These are phyloP conservation scores for Colletotrichum falcatum DNA, from an alignment of 2,329 filamentous ascomycete genomes.

Conservation along the genomic window DNA sequence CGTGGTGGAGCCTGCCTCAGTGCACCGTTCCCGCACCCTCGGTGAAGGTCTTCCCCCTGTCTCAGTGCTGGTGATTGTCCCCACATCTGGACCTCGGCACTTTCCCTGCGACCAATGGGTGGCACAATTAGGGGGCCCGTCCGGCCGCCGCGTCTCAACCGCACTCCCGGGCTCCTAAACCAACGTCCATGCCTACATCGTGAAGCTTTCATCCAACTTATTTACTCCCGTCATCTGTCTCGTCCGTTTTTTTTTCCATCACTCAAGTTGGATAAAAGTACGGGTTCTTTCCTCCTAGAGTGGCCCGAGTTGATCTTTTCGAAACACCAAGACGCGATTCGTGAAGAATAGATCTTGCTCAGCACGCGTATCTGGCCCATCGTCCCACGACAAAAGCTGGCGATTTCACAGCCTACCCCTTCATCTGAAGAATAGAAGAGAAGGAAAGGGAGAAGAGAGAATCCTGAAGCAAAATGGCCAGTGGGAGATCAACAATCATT, in stretches of 20 bases:
- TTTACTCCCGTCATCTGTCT: background rate
- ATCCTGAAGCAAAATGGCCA: slow-evolving; percentile 9
- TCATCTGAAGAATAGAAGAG: background rate
- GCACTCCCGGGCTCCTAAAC: slow-evolving; percentile 5
- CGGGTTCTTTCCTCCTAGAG: too few species aligned
- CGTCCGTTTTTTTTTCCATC: background rate
- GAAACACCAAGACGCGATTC: slow-evolving; percentile 2
- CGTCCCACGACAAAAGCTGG: background rate
- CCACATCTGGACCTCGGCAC: slow-evolving; percentile 38
- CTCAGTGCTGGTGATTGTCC: slow-evolving; percentile 4
- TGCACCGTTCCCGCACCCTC: slow-evolving; percentile 19
- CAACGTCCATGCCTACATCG: background rate
- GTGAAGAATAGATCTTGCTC: background rate
- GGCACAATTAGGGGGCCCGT: slow-evolving; percentile 27
- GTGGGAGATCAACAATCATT: slow-evolving; percentile 70
- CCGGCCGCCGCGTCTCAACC: slow-evolving; percentile 15
- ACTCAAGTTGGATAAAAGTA: background rate
- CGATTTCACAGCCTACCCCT: background rate
- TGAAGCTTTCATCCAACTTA: background rate
- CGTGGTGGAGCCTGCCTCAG: background rate
- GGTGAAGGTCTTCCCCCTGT: background rate
- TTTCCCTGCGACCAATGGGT: slow-evolving; percentile 11
- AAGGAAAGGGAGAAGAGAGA: background rate
- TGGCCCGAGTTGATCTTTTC: background rate
- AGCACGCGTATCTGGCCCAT: background rate